phyloP scores from a whole-genome alignment of 2,329 filamentous ascomycete species.

The Epichloe sylvatica region DNA sequence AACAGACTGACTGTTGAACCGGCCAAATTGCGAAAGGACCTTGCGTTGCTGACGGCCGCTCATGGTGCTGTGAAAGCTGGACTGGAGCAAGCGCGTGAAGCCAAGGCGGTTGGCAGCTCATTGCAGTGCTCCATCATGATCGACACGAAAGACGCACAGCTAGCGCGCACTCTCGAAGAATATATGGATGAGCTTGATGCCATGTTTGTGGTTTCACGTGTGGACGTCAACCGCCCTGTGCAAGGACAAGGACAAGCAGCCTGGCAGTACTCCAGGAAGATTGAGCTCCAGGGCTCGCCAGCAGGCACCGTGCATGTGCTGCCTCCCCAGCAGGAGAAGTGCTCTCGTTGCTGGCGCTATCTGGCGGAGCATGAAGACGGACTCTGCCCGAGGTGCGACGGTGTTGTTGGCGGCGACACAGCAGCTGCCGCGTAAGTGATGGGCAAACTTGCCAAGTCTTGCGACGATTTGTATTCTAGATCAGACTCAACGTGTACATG shows the following conservation, averaged over 20 bases:
- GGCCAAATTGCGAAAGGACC: constrained; percentile 25
- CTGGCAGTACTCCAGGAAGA: constrained; percentile 30
- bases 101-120: constrained; percentile 65
- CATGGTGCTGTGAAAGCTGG: constrained; percentile 58
- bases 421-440: constrained; percentile 4
- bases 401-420: constrained; percentile 33
- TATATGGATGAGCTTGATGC: constrained; percentile 40
- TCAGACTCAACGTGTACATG: neutral
- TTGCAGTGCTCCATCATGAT: constrained; percentile 62
- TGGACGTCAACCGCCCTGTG: constrained; percentile 31
- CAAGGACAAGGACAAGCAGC: constrained; percentile 14
- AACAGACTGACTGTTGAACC: constrained; percentile 25
- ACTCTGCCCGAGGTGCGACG: constrained; percentile 61
- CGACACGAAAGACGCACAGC: constrained; percentile 24
- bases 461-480: neutral
- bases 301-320: constrained; percentile 29
- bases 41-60: constrained; percentile 37
- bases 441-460: neutral
- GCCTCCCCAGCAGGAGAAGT: constrained; percentile 51
- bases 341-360: constrained; percentile 80
- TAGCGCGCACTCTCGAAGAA: constrained; percentile 22
- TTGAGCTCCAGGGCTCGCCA: constrained; percentile 24
- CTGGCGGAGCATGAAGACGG: constrained; percentile 50
- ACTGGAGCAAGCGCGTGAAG: constrained; percentile 57
- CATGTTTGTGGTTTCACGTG: constrained; percentile 57